Base-by-base conservation (phyloP, 805 yeast genomes). In the Yarrowia sp. region DNA sequence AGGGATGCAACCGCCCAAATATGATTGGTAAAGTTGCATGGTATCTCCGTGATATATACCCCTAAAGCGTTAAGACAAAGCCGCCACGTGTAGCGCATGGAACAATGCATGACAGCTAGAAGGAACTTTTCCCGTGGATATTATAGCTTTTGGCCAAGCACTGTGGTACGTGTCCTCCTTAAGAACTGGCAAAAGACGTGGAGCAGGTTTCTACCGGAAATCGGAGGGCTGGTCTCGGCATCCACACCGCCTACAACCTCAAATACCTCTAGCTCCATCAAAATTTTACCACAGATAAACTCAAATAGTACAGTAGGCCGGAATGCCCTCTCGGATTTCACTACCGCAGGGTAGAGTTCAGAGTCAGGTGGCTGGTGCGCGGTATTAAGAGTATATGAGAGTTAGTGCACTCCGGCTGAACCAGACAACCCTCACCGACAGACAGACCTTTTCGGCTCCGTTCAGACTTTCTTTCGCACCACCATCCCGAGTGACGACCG, bases 321-420 rank as follows among this genome's bases (percentile, higher is more conserved):
- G 60, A 53, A 53, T 53, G 60, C 60, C 58, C 60, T 53, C 60
- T 39, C 61, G 61, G 61, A 55, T n/a, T 55, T 55, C 24, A 39
- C 34, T 17, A 34, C 20, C 9, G 30, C 30, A 24, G 30, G 43
- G 61, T 55, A 55, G 46, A 40, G 61, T 55, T 55, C 61, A 55
- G 43, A 24, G 60, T 53, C 60, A 39, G 61, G 61, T 55, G 61
- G 61, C 61, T 55, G 61, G 61, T 55, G 61, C 61, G 61, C 61
- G 61, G 61, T 55, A 55, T 55, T 55, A 55, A 55, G 46, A 38
- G 60, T 55, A 34, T 24, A 47, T 39, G 61, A 55, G 61, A 55
- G 61, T 55, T 55, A 53, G 60, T 53, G 60, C 60, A 38, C 44
- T 53, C 38, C 61, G 61, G 61, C 61, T 39, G 24, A 39, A 40